These are phyloP conservation scores for Sporothrix pseudoabietina DNA, from an alignment of 2,329 filamentous ascomycete species.

Conservation along the genomic window DNA sequence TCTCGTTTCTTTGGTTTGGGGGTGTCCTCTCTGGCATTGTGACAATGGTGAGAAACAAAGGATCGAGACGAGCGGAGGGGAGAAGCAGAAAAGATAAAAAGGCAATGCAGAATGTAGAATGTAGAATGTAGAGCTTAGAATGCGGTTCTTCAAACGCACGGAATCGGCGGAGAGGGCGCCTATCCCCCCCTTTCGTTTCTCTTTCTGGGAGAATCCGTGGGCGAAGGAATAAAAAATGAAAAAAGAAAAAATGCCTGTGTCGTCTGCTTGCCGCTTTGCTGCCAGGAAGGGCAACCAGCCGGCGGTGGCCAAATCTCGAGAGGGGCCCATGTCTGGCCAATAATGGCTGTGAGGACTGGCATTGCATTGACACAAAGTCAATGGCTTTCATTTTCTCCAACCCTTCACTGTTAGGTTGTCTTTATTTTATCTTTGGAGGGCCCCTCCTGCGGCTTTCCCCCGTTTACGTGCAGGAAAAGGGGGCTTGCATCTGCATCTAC, in stretches of 20 bases:
- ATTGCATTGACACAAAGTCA: background rate
- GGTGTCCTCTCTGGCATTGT: background rate
- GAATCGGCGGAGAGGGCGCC: background rate
- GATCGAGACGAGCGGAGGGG: background rate
- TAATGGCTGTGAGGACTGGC: constrained; percentile 25
- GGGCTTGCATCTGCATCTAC: constrained; percentile 19
- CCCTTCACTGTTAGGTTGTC: background rate
- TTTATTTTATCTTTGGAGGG: background rate
- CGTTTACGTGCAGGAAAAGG: constrained; percentile 21
- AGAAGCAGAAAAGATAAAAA: background rate
- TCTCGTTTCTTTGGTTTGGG: background rate
- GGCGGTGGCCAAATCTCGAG: background rate
- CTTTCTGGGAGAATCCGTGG: background rate
- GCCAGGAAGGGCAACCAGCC: constrained; percentile 20
- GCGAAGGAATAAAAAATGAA: too few species aligned
- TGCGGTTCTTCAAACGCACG: background rate
- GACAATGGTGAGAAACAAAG: constrained; percentile 4
- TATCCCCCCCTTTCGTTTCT: background rate
- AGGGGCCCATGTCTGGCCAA: constrained; percentile 16
- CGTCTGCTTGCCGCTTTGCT: constrained; percentile 17
- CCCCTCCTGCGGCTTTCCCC: background rate
- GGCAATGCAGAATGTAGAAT: background rate
- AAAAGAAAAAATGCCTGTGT: background rate
- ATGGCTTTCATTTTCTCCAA: background rate
- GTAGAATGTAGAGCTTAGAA: background rate